A percentile compares a stretch with the other conserved stretches of the same genome.
phyloP scores from a whole-genome alignment of 768 basidiomycete genomes.

The Russula lepida region DNA sequence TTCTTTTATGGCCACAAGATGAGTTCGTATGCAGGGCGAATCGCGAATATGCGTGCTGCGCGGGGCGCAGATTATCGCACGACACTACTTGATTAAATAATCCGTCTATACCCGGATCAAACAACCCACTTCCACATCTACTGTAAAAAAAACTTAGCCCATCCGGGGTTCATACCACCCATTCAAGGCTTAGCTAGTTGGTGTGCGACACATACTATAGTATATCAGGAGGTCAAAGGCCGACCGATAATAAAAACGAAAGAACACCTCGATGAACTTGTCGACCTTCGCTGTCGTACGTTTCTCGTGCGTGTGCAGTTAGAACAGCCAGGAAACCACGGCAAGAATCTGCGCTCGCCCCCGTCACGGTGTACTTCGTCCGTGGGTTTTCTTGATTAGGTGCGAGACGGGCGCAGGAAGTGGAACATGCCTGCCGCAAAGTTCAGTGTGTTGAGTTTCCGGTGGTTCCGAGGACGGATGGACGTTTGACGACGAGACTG shows the following conservation, averaged over 20 bases:
- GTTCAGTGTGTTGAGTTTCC: not conserved
- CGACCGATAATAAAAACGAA: too few species aligned
- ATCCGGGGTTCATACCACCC: too few species aligned
- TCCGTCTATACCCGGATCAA: not conserved
- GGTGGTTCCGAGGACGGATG: not conserved
- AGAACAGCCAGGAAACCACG: too few species aligned
- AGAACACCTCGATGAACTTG: too few species aligned
- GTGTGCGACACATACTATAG: too few species aligned
- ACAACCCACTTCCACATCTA: too few species aligned
- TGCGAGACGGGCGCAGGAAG: conserved; percentile 66
- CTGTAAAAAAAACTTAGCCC: not conserved
- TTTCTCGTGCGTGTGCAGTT: too few species aligned
- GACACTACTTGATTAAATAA: conserved; percentile 26
- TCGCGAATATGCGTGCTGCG: conserved; percentile 32
- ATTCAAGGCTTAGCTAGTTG: too few species aligned
- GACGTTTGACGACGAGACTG: not conserved
- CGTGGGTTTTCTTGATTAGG: conserved; percentile 71
- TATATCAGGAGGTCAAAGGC: too few species aligned
- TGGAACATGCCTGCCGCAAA: not conserved
- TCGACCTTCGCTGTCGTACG: too few species aligned
- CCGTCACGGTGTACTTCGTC: too few species aligned
- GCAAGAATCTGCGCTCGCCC: too few species aligned
- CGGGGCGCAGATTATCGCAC: conserved; percentile 32
- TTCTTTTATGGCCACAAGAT: conserved; percentile 34
- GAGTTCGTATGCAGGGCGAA: conserved; percentile 33